Conservation (phyloP, 768 basidiomycete genomes). For the Cystofilobasidium macerans region DNA sequence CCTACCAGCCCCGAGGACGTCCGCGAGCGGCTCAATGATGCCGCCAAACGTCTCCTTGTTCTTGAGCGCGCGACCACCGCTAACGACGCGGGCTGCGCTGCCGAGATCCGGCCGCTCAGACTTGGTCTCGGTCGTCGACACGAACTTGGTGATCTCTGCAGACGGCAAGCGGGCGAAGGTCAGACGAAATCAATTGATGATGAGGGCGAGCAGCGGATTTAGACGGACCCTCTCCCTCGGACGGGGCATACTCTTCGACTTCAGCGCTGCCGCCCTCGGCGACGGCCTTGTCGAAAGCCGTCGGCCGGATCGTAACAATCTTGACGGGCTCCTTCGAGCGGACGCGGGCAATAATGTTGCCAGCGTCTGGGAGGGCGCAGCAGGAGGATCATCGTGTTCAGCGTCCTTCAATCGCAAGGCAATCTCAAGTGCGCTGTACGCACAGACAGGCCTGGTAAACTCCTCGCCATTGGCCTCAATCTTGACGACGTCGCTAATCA, state of each 20-base stretch:
- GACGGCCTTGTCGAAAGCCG: conserved; percentile 67
- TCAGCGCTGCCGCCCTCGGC: conserved; percentile 44
- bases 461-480: conserved; percentile 23
- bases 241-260: conserved; percentile 46
- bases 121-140: conserved; percentile 55
- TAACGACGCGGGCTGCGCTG: conserved; percentile 75
- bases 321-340: conserved; percentile 64
- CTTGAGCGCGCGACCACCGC: conserved; percentile 90
- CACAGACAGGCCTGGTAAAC: conserved; percentile 27
- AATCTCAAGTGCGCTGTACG: neutral
- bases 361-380: conserved; percentile 49
- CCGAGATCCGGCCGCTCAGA: conserved; percentile 89
- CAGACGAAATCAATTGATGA: too few species aligned
- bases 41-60: conserved; percentile 82
- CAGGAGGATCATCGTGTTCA: neutral
- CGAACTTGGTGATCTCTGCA: conserved; percentile 38
- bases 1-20: conserved; percentile 64
- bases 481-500: conserved; percentile 35
- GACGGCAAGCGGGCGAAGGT: too few species aligned
- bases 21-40: conserved; percentile 81
- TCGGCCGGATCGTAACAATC: conserved; percentile 87
- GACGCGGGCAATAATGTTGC: conserved; percentile 91
- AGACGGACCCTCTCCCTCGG: conserved; percentile 44
- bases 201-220: neutral
- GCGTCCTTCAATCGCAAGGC: neutral